Evolutionary conservation across 768 basidiomycete species (phyloP).

Genomic region (Leccinum disarticulatum): DNA sequence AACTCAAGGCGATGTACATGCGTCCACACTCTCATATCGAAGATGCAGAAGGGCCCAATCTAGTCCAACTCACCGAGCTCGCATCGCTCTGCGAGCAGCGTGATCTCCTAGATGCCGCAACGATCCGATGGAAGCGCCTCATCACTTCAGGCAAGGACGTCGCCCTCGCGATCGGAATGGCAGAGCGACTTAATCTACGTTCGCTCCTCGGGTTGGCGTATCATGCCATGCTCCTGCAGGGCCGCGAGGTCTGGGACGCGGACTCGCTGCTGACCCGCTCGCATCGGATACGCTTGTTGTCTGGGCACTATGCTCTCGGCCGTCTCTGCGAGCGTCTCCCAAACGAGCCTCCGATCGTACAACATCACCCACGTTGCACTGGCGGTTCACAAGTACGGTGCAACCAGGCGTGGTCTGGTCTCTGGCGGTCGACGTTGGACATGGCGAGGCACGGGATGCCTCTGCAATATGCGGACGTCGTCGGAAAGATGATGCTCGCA

Average conservation of each 20-base stretch:
- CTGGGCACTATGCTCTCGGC: conserved; percentile 51
- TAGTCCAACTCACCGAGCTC: conserved; percentile 51
- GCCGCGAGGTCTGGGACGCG: conserved; percentile 47
- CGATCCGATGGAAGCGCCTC: conserved; percentile 47
- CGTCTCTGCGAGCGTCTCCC: conserved; percentile 46
- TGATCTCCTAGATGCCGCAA: conserved; percentile 42
- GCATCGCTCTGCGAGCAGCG: conserved; percentile 50
- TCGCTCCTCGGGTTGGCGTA: conserved; percentile 50
- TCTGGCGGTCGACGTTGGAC: conserved; percentile 47
- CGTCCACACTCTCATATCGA: conserved; percentile 32
- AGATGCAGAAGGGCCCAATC: conserved; percentile 36
- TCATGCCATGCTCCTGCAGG: conserved; percentile 51
- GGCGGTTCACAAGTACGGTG: conserved; percentile 41
- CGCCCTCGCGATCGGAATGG: conserved; percentile 44
- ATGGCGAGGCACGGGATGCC: conserved; percentile 39
- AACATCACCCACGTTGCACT: conserved; percentile 43
- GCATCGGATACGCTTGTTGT: conserved; percentile 53
- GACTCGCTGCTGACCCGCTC: conserved; percentile 45
- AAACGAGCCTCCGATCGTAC: conserved; percentile 40
- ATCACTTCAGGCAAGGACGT: conserved; percentile 47
- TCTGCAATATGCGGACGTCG: conserved; percentile 44
- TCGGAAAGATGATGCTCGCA: conserved; percentile 46
- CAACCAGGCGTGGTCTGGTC: conserved; percentile 42
- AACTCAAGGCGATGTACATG: conserved; percentile 40
- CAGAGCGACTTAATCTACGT: conserved; percentile 48